phyloP scores from a whole-genome alignment of 108 stramenopile species.

The Stephanodiscus triporus region DNA sequence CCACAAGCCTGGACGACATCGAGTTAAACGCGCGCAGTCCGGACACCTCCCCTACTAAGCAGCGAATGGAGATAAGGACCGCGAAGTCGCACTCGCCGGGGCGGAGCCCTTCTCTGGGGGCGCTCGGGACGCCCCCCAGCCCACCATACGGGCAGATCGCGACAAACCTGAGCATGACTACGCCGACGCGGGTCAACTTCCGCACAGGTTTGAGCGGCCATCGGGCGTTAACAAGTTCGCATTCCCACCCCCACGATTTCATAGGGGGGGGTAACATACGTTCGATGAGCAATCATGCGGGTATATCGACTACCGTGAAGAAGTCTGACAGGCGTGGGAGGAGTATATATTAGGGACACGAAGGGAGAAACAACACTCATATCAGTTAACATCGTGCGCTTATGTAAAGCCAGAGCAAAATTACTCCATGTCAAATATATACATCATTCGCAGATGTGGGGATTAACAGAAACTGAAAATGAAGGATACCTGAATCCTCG shows the following conservation, averaged over 20 bases:
- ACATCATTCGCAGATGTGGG: not conserved
- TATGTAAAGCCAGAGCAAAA: not conserved
- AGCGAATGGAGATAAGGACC: conserved; percentile 32
- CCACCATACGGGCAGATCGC: conserved; percentile 52
- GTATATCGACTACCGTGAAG: conserved; percentile 52
- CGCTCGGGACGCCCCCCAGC: conserved; percentile 56
- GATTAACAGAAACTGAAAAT: too few relatives aligned
- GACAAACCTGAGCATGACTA: conserved; percentile 46
- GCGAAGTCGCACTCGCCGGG: conserved; percentile 47
- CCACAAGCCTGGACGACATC: not conserved
- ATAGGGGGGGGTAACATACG: conserved; percentile 46
- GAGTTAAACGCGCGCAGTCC: not conserved
- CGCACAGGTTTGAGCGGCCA: conserved; percentile 81
- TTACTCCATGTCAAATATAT: not conserved
- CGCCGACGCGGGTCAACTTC: conserved; percentile 64
- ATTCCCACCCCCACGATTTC: conserved; percentile 69
- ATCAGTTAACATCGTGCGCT: not conserved
- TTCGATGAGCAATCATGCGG: conserved; percentile 70
- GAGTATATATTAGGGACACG: conserved; percentile 28
- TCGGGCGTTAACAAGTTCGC: conserved; percentile 59
- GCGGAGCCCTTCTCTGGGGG: conserved; percentile 9
- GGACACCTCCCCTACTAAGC: not conserved
- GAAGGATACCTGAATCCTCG: too few relatives aligned
- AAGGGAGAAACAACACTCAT: not conserved
- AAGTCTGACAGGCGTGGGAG: conserved; percentile 35